These are phyloP conservation scores for Phytophthora pisi DNA, from an alignment of 352 stramenopile genomes.

Conservation along the genomic window DNA sequence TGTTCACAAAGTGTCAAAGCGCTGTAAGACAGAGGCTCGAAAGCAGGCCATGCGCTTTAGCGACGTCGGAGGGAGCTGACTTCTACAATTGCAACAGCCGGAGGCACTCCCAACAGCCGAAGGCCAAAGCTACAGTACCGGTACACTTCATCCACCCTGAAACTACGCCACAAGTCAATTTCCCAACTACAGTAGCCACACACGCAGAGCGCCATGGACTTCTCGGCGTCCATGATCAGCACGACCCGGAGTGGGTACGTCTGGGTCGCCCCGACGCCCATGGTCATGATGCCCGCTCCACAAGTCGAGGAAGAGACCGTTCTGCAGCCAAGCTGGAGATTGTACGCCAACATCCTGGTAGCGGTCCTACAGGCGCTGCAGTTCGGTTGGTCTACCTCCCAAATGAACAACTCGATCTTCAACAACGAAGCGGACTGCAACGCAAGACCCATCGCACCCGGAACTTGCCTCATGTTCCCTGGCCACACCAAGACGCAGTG, in stretches of 20 bases:
- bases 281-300: conserved; percentile 26
- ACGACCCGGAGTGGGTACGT: conserved; percentile 25
- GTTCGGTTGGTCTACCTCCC: conserved; percentile 52
- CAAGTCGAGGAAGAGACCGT: conserved; percentile 12
- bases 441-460: conserved; percentile 36
- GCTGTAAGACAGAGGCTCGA: not conserved
- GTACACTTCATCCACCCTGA: not conserved
- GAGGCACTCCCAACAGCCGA: not conserved
- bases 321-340: conserved; percentile 28
- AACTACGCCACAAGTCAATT: conserved; percentile 6
- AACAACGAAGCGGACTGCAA: conserved; percentile 51
- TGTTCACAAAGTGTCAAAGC: not conserved
- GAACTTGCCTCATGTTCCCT: conserved; percentile 35
- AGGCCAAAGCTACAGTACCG: not conserved
- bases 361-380: conserved; percentile 48
- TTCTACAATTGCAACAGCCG: conserved; percentile 15
- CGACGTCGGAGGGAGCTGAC: conserved; percentile 3
- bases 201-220: conserved; percentile 20
- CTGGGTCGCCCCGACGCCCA: conserved; percentile 31
- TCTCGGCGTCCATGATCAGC: conserved; percentile 34
- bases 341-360: conserved; percentile 62
- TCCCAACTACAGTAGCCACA: not conserved
- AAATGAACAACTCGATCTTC: conserved; percentile 50
- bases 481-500: conserved; percentile 45
- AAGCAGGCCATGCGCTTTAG: not conserved